Percentiles rank a stretch among this genome's conserved stretches.
Evolutionary conservation across 2,329 filamentous ascomycete genomes (phyloP).

Genomic region (Xylaria sp.): DNA sequence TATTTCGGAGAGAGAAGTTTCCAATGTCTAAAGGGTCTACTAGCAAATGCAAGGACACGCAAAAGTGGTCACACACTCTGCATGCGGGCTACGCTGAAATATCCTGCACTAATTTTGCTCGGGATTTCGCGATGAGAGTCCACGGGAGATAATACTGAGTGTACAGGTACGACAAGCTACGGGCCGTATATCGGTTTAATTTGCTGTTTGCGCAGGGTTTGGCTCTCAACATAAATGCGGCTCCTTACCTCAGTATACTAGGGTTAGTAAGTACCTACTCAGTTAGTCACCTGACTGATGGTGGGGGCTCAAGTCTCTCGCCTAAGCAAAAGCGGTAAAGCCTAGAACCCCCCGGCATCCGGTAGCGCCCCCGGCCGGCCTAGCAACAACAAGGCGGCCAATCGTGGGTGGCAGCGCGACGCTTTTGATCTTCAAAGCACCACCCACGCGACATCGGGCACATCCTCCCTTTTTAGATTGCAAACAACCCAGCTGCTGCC

Average conservation of each 20-base stretch:
- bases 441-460: conserved; percentile 37
- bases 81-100: too few species aligned
- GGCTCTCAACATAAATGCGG: too few species aligned
- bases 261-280: neutral
- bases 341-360: neutral
- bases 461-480: conserved; percentile 14
- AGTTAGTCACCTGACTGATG: neutral
- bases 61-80: too few species aligned
- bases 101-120: too few species aligned
- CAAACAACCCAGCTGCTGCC: neutral
- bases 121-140: too few species aligned
- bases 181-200: too few species aligned
- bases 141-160: too few species aligned
- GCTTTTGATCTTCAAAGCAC: conserved; percentile 24
- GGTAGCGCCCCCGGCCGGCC: neutral
- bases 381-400: conserved; percentile 22
- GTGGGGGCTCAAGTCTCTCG: neutral
- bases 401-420: conserved; percentile 20
- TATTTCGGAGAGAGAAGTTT: too few species aligned
- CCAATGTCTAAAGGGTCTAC: too few species aligned
- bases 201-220: too few species aligned
- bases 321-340: neutral
- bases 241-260: neutral
- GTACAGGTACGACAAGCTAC: too few species aligned
- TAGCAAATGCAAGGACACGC: too few species aligned